Evolutionary conservation across 2,329 filamentous ascomycete species (phyloP), one percentile per base, ranked within the genome.

Genomic region (Corinectria fuckeliana): DNA sequence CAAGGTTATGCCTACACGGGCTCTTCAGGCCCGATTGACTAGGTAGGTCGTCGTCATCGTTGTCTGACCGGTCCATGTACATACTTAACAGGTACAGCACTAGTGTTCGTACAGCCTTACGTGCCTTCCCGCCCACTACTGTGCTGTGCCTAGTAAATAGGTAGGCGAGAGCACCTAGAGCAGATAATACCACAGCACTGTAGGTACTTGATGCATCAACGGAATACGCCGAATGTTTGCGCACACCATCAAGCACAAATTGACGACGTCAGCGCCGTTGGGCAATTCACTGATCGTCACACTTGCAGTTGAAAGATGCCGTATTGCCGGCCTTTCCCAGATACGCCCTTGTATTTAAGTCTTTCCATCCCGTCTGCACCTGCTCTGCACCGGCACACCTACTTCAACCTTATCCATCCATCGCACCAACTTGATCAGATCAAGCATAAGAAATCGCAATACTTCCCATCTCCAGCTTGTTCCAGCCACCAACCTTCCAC

Each of bases 241-340:
- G n/a, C 16, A 11, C 16, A 7, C 16, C 16, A 20, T 10, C 36
- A 26, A 11, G 26, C 13, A 26, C n/a, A 42, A 39, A 6, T 32
- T 3, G 34, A 48, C 48, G 56, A 58, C 56, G 36, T 58, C 34
- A 58, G 49, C 32, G 42, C 20, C 34, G 13, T 42, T 42, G 45
- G 20, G 38, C 16, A 45, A 2, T 18, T 30, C 14, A 11, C n/a
- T 39, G 39, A 51, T 51, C 23, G 41, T 28, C 11, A 5, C 38
- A n/a, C 13, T 34, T 34, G 36, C 47, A 56, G 32, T 58, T 44
- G 44, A 36, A 16, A 53, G 20, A 34, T 49, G 48, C 34, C 42
- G 20, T 18, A n/a, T 36, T 38, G 26, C 56, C 50, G 16, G 10
- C 21, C 13, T 26, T 32, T 13, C 50, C 21, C 13, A 30, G 26